Evolutionary conservation across 2,329 filamentous ascomycete genomes (phyloP), one percentile per base, ranked within the genome.

Genomic region (Cadophora sp.): DNA sequence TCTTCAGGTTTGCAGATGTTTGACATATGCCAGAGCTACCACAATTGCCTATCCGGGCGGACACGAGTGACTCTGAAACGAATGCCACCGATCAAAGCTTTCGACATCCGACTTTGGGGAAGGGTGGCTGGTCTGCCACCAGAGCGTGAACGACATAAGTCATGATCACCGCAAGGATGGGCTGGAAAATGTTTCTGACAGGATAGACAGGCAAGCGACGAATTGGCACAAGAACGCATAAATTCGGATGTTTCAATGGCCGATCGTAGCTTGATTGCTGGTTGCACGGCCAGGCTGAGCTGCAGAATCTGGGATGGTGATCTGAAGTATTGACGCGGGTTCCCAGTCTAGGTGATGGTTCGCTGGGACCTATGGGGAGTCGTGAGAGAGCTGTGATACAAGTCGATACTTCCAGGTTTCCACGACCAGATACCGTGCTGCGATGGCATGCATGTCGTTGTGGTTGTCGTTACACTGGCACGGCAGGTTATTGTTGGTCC

Each of bases 381-480:
- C 55, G 36, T 14, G 39, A 20, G 41, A 18, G 11, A 47, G 14
- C 41, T 33, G 39, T 58, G 11, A 4, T 41, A 58, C 36, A 14
- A 11, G 14, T 16, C 48, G 22, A 58, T 24, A 4, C n/a, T 43
- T 11, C 43, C 55, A 9, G 47, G 22, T n/a, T 36, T 13, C 27
- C 58, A 59, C 13, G 41, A 43, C 39, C 22, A 27, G 56, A 45
- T n/a, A 18, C 43, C 43, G 33, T 20, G 30, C 41, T 39, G 30
- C 43, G 11, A 27, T 33, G 59, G 59, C 59, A 58, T 58, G 16
- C 41, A 62, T 62, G 59, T 33, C 9, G 43, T 62, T 41, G 47
- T 62, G 27, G 59, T 62, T 27, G 47, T 62, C 45, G 59, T 62
- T 51, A 30, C 59, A 62, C 45, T 50, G 30, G 47, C 20, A 60